Evolutionary conservation across 2,329 filamentous ascomycete genomes (phyloP), one percentile per base, ranked within the genome.

Genomic region (Aspergillus eucalypticola): DNA sequence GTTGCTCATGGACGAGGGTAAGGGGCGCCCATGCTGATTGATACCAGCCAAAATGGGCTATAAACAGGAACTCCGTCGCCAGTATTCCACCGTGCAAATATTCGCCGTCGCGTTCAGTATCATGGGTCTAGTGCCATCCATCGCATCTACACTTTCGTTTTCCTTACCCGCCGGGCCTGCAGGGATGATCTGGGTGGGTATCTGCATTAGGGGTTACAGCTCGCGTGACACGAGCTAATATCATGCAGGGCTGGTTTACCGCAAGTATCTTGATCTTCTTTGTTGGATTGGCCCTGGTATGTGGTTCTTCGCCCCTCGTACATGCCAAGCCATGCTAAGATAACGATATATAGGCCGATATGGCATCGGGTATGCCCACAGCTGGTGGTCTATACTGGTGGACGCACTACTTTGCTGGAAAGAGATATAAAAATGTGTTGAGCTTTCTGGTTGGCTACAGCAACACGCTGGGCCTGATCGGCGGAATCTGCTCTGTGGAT

Each of bases 1-100:
- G n/a, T 50, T 29, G 27, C 19, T 15, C 21, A 15, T 7, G n/a
- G 29, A 23, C 23, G 27, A 46, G 19, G 11, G 17, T 21, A 5
- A 23, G 19, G n/a, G n/a, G 56, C 13, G 25, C 27, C 27, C 3
- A 23, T 56, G 46, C 44, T 56, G 17, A 42, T 27, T 3, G 42
- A 25, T 35, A 15, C 8, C 41, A 76, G 73, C 74, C 13, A 70
- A 66, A 42, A 68, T 78, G 70, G 76, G 80, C 0, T 84, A 84
- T 73, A 84, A 87, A 69, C 85, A 88, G 72, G 86, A 88, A 68
- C 76, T 88, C 35, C 80, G 82, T 49, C 79, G 86, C 17, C 86
- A 86, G 65, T 88, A 88, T 68, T 83, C 83, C 3, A 85, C 84
- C 61, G 75, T 86, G n/a, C 84, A 88, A 68, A 80, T 88, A 17